Conservation (phyloP, 2,329 filamentous ascomycete species). For the Pseudogymnoascus sp. region DNA sequence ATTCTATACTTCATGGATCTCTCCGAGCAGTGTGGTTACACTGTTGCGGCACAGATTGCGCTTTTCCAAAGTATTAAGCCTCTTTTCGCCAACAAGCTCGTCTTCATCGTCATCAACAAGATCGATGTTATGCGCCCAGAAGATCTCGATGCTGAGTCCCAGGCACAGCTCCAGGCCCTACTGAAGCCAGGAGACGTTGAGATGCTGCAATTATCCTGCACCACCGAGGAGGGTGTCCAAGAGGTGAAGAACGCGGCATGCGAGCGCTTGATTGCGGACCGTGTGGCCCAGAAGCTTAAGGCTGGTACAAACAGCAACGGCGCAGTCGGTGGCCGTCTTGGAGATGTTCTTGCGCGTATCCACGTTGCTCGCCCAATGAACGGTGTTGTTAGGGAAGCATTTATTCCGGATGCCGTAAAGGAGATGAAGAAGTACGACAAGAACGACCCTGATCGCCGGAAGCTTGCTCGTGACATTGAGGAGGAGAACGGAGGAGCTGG, state of each 20-base stretch:
- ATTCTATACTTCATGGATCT: conserved; percentile 98
- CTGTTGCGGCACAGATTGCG: conserved; percentile 83
- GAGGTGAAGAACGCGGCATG: conserved; percentile 92
- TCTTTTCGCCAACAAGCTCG: conserved; percentile 92
- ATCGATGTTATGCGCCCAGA: conserved; percentile 86
- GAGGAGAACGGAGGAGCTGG: conserved; percentile 89
- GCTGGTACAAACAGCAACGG: conserved; percentile 74
- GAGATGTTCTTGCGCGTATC: conserved; percentile 86
- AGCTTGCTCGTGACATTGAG: conserved; percentile 78
- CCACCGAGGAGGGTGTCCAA: conserved; percentile 89
- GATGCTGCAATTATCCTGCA: conserved; percentile 87
- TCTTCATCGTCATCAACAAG: conserved; percentile 97
- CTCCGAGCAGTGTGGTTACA: conserved; percentile 93
- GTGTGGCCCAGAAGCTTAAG: conserved; percentile 93
- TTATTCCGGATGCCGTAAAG: conserved; percentile 80
- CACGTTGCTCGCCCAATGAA: conserved; percentile 93
- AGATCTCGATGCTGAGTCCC: conserved; percentile 71
- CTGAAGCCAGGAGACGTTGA: conserved; percentile 85
- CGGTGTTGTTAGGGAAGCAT: conserved; percentile 69
- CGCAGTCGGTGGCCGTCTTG: conserved; percentile 69
- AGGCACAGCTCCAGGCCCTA: conserved; percentile 69
- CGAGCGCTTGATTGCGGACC: conserved; percentile 83
- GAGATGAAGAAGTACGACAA: conserved; percentile 82
- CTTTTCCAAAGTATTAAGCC: conserved; percentile 96
- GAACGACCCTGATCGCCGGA: conserved; percentile 73